Percentiles rank a stretch among this genome's conserved stretches.
Evolutionary conservation across 208 protist species (phyloP).

Genomic region (Borovskyia barvae): DNA sequence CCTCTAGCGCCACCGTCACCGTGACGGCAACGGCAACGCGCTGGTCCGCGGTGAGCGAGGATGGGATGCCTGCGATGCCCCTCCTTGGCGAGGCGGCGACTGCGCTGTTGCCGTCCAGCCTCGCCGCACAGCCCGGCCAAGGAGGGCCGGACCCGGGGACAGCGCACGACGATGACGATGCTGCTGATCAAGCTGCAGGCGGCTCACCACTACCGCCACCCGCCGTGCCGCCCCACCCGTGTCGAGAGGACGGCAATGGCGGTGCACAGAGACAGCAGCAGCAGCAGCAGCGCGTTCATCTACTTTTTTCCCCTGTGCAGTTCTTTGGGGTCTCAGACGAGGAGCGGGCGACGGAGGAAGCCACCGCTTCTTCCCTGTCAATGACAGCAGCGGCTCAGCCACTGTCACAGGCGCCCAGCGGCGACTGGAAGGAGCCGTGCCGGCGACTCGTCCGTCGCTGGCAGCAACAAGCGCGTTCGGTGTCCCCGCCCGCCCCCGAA

Average conservation of each 20-base stretch:
- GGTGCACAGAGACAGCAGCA: not conserved
- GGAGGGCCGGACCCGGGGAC: no score
- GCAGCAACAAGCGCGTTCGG: not conserved
- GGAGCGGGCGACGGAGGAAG: not conserved
- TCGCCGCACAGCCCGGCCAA: no score
- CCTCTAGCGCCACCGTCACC: no score
- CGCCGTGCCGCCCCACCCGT: not conserved
- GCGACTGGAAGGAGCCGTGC: slow-evolving; percentile 3
- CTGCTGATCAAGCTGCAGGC: not conserved
- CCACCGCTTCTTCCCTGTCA: no score
- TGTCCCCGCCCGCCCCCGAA: not conserved
- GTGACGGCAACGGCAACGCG: no score
- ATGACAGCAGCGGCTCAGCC: no score
- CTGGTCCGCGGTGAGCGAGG: not conserved
- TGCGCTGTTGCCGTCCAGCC: no score
- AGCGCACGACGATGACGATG: no score
- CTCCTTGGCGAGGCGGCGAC: not conserved
- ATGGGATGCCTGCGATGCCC: no score
- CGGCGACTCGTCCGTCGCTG: slow-evolving; percentile 2
- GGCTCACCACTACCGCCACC: not conserved
- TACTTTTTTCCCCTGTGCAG: not conserved
- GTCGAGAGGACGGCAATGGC: not conserved
- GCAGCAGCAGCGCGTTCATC: not conserved
- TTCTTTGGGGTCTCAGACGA: not conserved
- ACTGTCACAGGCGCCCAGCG: not conserved